Evolutionary conservation across 164 flowering plant genomes (phyloP), one percentile per base, ranked within the genome.

Genomic region (Echeveria elegans): DNA sequence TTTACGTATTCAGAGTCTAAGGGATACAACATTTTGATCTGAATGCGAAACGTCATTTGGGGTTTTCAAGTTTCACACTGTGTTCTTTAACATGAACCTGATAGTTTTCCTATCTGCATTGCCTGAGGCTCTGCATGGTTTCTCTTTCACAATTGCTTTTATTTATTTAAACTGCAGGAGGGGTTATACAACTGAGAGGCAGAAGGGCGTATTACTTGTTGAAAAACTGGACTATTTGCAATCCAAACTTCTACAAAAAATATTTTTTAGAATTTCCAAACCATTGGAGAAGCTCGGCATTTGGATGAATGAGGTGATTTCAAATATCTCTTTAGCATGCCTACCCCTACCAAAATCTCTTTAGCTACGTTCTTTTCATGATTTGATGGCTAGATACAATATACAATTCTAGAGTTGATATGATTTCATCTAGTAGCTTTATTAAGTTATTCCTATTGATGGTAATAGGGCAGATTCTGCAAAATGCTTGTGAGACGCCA

Each of bases 201-300:
- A 93, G 81, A 86, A 82, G 71, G 98, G 98, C 28, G 73, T 85
- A 23, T 74, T 93, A 48, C 69, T 90, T 81, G 98, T 65, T 76
- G 98, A 88, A 72, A 93, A 93, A 66, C 74, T 93, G 76, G 97
- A 93, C 77, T 93, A 88, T 73, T 50, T 93, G 64, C 98, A 93
- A 78, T 88, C 98, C 24, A 87, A 73, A 73, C 83, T 93, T 78
- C 81, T 93, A 66, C 93, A 80, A 69, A 68, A 69, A 70, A 66
- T 85, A 31, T 87, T 93, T 75, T 74, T 77, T 68, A 53, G 72
- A 58, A 67, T 86, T 65, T 80, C 94, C 70, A 86, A 82, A 78
- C 98, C 98, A 67, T 26, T 88, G 75, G 79, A 78, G 63, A 80
- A 77, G 72, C 38, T 84, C 77, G 90, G 90, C 67, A 53, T 71